Base-by-base conservation (phyloP, 805 yeast genomes). In the Hemisphaericaspora nanyangensis region DNA sequence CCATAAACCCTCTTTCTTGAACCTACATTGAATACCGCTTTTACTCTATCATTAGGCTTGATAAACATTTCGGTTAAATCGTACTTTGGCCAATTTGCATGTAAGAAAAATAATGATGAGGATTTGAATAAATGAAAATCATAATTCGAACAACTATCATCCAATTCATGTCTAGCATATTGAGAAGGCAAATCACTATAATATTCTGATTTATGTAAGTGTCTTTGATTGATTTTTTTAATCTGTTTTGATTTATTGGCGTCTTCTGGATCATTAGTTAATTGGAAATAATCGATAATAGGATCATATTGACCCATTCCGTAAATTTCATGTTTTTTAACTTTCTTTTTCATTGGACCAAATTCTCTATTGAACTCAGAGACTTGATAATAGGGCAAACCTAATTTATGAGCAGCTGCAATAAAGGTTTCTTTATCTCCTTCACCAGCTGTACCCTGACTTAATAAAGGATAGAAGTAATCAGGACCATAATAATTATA, bases 361-460 rank as follows among this genome's bases (percentile, higher is more conserved):
- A 63, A 63, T 46, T 63, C 69, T 22, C 68, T 48, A 40, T 50
- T 58, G 44, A 61, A 63, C 43, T 63, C 68, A 19, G 45, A 45
- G 13, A 66, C 70, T 48, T 63, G 64, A 46, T 65, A 63, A 46
- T 61, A 66, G 1, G 70, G 67, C 22, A 60, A 51, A 5, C 47
- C 48, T 26, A 66, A 49, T 44, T 58, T 60, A 43, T 65, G 70
- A 12, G 70, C 68, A 1, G 71, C 70, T 1, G 72, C 68, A 12
- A 65, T 51, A 38, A 66, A 65, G 10, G 71, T 66, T 40, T 66
- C 72, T 43, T 65, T 65, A 42, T 66, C 72, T 18, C 72, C 72
- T 47, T 61, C 67, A 3, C 71, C 72, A 2, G 68, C 69, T 0
- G 68, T 66, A 6, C 72, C 72, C 47, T 66, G 72, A 42, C 56